Conservation (phyloP, 1,284 basidiomycete species). For the Apiotrichum gracile region DNA sequence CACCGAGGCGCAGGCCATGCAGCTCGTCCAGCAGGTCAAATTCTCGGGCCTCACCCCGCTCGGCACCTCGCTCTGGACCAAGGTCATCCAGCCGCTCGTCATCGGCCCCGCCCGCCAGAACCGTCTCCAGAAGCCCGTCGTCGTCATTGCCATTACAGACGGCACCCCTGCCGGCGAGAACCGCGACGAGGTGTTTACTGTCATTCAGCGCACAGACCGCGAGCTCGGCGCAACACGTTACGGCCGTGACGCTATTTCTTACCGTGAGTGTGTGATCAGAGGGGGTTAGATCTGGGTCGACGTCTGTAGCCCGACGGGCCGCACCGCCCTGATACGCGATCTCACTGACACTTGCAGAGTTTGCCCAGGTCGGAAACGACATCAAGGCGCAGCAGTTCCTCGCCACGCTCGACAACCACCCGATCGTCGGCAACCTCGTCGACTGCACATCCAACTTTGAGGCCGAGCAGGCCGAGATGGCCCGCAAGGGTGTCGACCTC, state of each 20-base stretch:
- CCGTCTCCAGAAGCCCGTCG: conserved; percentile 48
- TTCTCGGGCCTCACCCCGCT: conserved; percentile 50
- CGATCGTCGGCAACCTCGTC: conserved; percentile 45
- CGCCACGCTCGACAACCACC: conserved; percentile 48
- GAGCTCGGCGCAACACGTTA: conserved; percentile 44
- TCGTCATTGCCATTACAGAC: conserved; percentile 48
- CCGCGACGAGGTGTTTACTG: conserved; percentile 43
- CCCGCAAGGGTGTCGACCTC: conserved; percentile 28
- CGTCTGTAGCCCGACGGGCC: too few relatives aligned
- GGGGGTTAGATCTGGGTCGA: neutral
- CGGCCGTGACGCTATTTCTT: conserved; percentile 49
- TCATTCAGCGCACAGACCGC: conserved; percentile 43
- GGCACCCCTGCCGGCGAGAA: conserved; percentile 48
- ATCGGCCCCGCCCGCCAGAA: conserved; percentile 44
- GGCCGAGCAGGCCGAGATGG: conserved; percentile 47
- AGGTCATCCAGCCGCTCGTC: conserved; percentile 49
- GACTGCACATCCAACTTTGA: conserved; percentile 48
- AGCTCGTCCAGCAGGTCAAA: conserved; percentile 47
- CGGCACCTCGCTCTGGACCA: conserved; percentile 47
- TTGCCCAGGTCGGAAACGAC: conserved; percentile 51
- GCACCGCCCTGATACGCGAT: too few relatives aligned
- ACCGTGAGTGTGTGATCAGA: conserved; percentile 30
- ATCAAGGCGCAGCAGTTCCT: conserved; percentile 48
- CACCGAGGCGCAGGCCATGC: conserved; percentile 42
- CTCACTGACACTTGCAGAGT: conserved; percentile 26